These are phyloP conservation scores for Endoconidiophora polonica DNA, from an alignment of 2,329 filamentous ascomycete genomes.

Conservation along the genomic window DNA sequence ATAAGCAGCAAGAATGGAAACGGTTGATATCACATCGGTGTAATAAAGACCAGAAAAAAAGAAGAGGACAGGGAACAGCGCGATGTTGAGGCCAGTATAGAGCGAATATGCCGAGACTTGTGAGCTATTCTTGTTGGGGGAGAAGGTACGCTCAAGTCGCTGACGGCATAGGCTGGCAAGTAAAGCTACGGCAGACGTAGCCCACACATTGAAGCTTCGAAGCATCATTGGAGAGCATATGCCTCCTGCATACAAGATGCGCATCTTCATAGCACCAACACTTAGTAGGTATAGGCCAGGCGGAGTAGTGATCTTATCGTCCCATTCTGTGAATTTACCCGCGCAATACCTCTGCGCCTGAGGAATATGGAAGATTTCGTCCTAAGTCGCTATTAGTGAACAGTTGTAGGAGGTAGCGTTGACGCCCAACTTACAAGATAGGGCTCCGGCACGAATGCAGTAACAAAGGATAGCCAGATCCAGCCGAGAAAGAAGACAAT, in stretches of 20 bases:
- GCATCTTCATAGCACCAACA: conserved; percentile 5
- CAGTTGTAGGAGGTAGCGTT: not conserved
- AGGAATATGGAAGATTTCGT: conserved; percentile 77
- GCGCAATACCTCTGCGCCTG: conserved; percentile 80
- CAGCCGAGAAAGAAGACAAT: conserved; percentile 18
- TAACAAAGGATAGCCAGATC: conserved; percentile 26
- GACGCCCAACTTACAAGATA: conserved; percentile 30
- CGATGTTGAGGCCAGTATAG: conserved; percentile 61
- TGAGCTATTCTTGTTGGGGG: conserved; percentile 2
- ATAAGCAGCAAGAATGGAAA: conserved; percentile 57
- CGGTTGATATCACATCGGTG: conserved; percentile 73
- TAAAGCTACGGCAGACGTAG: conserved; percentile 26
- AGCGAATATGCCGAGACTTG: conserved; percentile 26
- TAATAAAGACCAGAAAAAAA: conserved; percentile 96
- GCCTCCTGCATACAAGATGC: conserved; percentile 5
- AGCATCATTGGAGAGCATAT: conserved; percentile 27
- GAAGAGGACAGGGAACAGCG: conserved; percentile 76
- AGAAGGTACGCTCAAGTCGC: conserved; percentile 26
- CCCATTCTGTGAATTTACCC: conserved; percentile 63
- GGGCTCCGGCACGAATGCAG: conserved; percentile 29
- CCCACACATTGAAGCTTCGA: conserved; percentile 31
- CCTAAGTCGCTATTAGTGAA: conserved; percentile 29
- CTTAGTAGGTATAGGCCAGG: conserved; percentile 54
- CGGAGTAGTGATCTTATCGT: conserved; percentile 93
- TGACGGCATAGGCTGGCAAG: conserved; percentile 35